Base-by-base conservation (phyloP, 1,139 yeast genomes). In the Geotrichum bryndzae region DNA sequence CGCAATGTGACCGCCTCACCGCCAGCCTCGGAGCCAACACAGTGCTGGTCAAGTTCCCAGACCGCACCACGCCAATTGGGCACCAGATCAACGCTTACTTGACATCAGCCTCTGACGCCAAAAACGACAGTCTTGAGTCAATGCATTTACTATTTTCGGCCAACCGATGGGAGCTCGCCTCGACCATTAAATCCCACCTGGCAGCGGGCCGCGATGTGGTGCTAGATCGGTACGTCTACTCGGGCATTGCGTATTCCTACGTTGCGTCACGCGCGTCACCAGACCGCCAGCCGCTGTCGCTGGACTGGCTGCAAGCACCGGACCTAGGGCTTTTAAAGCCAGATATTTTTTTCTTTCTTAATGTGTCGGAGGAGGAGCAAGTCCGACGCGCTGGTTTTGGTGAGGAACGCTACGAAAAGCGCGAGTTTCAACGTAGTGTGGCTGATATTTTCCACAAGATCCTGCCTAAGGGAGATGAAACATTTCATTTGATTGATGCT, bases 141-240 rank as follows among this genome's bases (percentile, higher is more conserved):
- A 86, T 91, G 11, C 99, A 95, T 74, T 78, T 95, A 52, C 77
- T 95, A 51, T 95, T 95, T 73, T 85, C 92, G 68, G 97, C 99
- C 1, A 95, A 95, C 71, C 76, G 99, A 66, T 95, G 99, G 99
- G 99, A 94, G 74, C 72, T 84, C 45, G 81, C 80, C 4, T 74
- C 78, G 0, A 72, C 74, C n/a, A 83, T 95, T 4, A 69, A 74
- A 10, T 64, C 72, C 0, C 72, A 77, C 22, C 74, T 92, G 51
- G 70, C 77, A 1, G 66, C 71, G 0, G 97, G 97, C 0, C 71
- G 73, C 7, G 79, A 80, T 59, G 82, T 94, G 1, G 80, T 95
- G 0, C 73, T 91, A 64, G 99, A 95, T 72, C 78, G 99, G 66
- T 95, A 94, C 71, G 87, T 89, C 6, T 94, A 89, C 72, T 90